Percentiles rank a stretch among this genome's conserved stretches.
phyloP scores from a whole-genome alignment of 2,329 filamentous ascomycete species.

The Pseudogymnoascus sp. region DNA sequence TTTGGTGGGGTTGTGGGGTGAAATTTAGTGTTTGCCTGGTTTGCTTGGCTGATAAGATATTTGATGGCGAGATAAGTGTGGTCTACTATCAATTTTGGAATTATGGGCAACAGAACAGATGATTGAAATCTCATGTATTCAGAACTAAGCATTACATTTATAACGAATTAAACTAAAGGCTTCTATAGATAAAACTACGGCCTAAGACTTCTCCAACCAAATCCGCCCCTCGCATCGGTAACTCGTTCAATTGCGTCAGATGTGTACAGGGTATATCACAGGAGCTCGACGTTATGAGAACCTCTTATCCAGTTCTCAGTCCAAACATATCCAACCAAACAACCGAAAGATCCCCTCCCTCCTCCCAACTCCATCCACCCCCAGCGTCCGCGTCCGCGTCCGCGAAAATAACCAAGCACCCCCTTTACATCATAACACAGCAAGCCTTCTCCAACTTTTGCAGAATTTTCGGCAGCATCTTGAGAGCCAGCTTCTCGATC shows the following conservation, averaged over 20 bases:
- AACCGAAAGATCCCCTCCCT: not conserved
- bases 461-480: not conserved
- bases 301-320: not conserved
- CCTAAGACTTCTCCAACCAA: not conserved
- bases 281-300: not conserved
- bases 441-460: constrained; percentile 9
- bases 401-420: not conserved
- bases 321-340: not conserved
- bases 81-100: not conserved
- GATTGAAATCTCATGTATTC: not conserved
- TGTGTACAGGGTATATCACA: not conserved
- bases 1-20: not conserved
- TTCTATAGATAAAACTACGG: not conserved
- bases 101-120: not conserved
- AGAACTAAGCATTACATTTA: not conserved
- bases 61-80: not conserved
- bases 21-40: not conserved
- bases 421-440: constrained; percentile 9
- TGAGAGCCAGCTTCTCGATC: constrained; percentile 1
- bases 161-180: not conserved
- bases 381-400: not conserved
- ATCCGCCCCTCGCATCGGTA: not conserved
- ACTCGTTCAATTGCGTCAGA: not conserved
- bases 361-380: not conserved
- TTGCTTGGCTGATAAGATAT: not conserved